phyloP scores from a whole-genome alignment of 768 basidiomycete genomes.

The Coprinopsis sp. region DNA sequence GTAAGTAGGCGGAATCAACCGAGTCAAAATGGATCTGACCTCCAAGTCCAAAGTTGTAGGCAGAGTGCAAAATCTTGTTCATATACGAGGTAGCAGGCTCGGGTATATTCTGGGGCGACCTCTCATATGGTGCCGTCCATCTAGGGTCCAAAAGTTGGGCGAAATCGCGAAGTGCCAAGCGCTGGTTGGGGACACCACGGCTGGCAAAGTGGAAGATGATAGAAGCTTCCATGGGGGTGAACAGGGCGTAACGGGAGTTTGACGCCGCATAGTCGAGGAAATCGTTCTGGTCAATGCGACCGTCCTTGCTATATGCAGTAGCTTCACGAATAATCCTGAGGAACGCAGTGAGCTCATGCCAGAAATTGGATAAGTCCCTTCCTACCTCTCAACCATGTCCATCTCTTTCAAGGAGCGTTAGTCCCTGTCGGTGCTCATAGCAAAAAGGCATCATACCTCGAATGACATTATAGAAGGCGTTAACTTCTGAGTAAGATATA shows the following conservation, averaged over 20 bases:
- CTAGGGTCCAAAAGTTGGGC: slow-evolving; percentile 88
- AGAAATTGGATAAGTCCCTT: slow-evolving; percentile 5
- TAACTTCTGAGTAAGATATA: slow-evolving; percentile 94
- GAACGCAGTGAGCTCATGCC: neutral
- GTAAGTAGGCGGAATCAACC: neutral
- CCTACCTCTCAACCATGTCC: slow-evolving; percentile 91
- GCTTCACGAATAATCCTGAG: slow-evolving; percentile 83
- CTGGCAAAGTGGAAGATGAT: slow-evolving; percentile 98
- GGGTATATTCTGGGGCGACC: slow-evolving; percentile 17
- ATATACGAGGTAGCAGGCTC: slow-evolving; percentile 39
- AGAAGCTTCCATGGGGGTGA: slow-evolving; percentile 97
- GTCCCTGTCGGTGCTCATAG: too few species aligned
- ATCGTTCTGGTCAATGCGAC: slow-evolving; percentile 92
- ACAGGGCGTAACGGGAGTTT: slow-evolving; percentile 87
- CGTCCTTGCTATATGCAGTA: slow-evolving; percentile 86
- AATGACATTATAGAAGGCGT: slow-evolving; percentile 96
- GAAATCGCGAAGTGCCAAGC: slow-evolving; percentile 86
- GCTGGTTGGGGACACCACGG: slow-evolving; percentile 62
- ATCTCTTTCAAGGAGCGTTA: slow-evolving; percentile 55
- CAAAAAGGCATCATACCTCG: slow-evolving; percentile 49
- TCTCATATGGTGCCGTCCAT: slow-evolving; percentile 70
- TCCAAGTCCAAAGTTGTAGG: slow-evolving; percentile 86
- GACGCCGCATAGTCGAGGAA: slow-evolving; percentile 87
- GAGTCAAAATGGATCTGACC: slow-evolving; percentile 41
- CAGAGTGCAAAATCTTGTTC: slow-evolving; percentile 59